phyloP scores from a whole-genome alignment of 192 early-diverging fungal genomes.

The Cladochytrium replicatum region DNA sequence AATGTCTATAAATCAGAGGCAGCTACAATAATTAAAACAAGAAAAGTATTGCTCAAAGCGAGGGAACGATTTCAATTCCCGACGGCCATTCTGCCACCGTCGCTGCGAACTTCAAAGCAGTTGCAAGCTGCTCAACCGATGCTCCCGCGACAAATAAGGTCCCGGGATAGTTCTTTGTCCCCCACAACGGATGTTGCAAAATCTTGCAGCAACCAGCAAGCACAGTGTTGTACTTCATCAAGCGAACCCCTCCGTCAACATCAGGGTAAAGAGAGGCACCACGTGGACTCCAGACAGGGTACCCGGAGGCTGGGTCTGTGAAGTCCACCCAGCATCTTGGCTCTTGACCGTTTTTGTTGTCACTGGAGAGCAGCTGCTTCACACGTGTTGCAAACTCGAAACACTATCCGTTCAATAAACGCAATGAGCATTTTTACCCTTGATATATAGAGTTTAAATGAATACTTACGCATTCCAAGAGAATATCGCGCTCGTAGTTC shows the following conservation, averaged over 20 bases:
- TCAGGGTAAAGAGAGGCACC: constrained; percentile 81
- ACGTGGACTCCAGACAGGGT: constrained; percentile 56
- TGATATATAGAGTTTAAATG: constrained; percentile 1
- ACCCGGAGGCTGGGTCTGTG: constrained; percentile 86
- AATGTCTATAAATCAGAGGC: too few relatives aligned
- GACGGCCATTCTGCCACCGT: too few relatives aligned
- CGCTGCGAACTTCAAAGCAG: too few relatives aligned
- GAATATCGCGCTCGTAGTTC: constrained; percentile 70
- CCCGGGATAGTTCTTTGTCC: constrained; percentile 78
- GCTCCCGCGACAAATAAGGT: too few relatives aligned
- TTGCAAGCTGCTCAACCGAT: too few relatives aligned
- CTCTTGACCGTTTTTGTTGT: constrained; percentile 47
- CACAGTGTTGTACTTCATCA: constrained; percentile 67
- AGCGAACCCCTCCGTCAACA: constrained; percentile 64
- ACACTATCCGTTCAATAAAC: constrained; percentile 15
- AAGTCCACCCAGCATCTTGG: constrained; percentile 91
- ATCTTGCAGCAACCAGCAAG: constrained; percentile 78
- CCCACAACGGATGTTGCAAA: constrained; percentile 81
- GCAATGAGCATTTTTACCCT: not conserved
- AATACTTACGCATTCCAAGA: constrained; percentile 58
- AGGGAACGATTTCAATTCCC: too few relatives aligned
- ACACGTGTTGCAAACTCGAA: constrained; percentile 65
- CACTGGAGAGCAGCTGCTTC: constrained; percentile 37
- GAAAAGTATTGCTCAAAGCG: too few relatives aligned
- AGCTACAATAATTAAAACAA: too few relatives aligned